Percentiles rank a stretch among this genome's conserved stretches.
phyloP scores from a whole-genome alignment of 495 filamentous ascomycete species.

The Xylaria venustula region DNA sequence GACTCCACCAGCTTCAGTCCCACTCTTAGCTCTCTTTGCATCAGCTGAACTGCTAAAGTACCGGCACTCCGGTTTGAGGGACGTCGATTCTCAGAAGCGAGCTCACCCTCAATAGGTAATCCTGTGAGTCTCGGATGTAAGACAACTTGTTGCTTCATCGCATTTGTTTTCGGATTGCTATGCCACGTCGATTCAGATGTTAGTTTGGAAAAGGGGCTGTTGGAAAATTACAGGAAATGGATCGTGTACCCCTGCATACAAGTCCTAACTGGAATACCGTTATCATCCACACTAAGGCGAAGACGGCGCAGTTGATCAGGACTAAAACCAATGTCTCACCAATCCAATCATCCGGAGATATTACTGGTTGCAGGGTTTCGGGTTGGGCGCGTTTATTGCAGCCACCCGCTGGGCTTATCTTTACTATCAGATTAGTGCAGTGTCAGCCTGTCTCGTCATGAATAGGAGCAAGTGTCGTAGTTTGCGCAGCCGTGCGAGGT shows the following conservation, averaged over 20 bases:
- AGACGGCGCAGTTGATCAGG: not conserved
- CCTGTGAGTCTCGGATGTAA: not conserved
- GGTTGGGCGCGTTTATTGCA: not conserved
- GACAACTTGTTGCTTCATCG: not conserved
- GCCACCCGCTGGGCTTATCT: not conserved
- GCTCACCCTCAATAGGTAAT: not conserved
- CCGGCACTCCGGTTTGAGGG: not conserved
- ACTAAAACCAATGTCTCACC: not conserved
- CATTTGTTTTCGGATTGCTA: not conserved
- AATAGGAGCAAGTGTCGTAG: no score
- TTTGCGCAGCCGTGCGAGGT: no score
- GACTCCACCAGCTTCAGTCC: not conserved
- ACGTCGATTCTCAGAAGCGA: not conserved
- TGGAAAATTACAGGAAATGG: not conserved
- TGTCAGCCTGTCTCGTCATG: not conserved
- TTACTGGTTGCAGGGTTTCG: not conserved
- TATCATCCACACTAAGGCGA: not conserved
- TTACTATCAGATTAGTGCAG: not conserved
- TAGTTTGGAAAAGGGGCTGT: not conserved
- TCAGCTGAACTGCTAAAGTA: constrained; percentile 1
- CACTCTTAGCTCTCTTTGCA: not conserved
- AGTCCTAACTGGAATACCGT: not conserved
- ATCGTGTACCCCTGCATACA: not conserved
- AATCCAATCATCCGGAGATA: not conserved
- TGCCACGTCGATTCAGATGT: not conserved